Evolutionary conservation across 176 grass and related monocot genomes (phyloP), one percentile per base, ranked within the genome.

Genomic region (Musa itinerans): DNA sequence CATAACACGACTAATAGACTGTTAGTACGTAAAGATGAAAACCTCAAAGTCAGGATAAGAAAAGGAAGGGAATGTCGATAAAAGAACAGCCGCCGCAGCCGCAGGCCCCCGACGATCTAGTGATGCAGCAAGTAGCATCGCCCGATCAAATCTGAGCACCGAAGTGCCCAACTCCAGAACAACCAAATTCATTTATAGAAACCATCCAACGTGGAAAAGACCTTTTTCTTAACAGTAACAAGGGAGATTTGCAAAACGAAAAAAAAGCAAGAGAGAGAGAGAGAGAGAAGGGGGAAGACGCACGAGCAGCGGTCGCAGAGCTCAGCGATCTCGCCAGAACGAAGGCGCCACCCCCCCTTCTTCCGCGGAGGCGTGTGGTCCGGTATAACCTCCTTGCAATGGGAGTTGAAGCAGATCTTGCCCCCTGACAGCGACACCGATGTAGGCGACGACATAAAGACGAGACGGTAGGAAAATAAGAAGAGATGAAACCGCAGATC

Each of bases 231-330:
- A 27, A 50, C 65, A 22, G 67, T 54, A 53, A 68, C 12, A 22
- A 76, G 75, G 43, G 48, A 51, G 16, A 65, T 55, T 52, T n/a
- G 48, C 65, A 62, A 66, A 53, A 83, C 77, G 71, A 79, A 74
- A 55, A 3, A 50, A 50, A 51, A 26, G 17, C 49, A 17, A 22
- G 71, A 53, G 66, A 1, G 56, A 58, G 14, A 34, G 64, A 23
- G 29, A 15, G 66, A 80, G 66, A 73, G 66, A 72, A 61, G 83
- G 52, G 49, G 74, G 17, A 82, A 72, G 50, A 77, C 90, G 68
- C 89, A 98, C 95, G 85, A 89, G 88, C 95, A 98, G 73, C 86
- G 89, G 61, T 90, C 95, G 76, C 95, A 98, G 57, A 98, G 88
- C 67, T 98, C 95, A 50, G 95, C 95, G 86, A 20, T 89, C 6